These are phyloP conservation scores for Candida glaebosa DNA, from an alignment of 805 yeast species.

Conservation along the genomic window DNA sequence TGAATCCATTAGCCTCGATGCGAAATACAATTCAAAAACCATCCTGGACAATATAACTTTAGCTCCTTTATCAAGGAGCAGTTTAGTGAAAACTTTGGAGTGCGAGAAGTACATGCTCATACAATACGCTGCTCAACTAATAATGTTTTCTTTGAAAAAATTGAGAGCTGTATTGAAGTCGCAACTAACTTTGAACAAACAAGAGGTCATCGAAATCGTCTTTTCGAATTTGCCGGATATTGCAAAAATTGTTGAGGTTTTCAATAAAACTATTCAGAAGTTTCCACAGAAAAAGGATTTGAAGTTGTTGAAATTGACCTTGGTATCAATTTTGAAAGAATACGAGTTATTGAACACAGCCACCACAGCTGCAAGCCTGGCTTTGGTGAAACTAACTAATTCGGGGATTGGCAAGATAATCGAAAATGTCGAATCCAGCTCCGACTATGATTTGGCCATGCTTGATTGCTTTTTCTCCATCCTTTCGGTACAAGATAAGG, in stretches of 20 bases:
- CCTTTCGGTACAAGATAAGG: constrained; percentile 49
- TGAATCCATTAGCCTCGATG: constrained; percentile 7
- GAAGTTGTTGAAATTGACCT: constrained; percentile 46
- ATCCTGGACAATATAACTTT: constrained; percentile 63
- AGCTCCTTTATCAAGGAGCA: constrained; percentile 53
- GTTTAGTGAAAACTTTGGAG: constrained; percentile 55
- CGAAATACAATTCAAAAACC: constrained; percentile 11
- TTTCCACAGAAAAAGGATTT: constrained; percentile 24
- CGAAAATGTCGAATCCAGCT: constrained; percentile 13
- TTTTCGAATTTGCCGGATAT: constrained; percentile 48
- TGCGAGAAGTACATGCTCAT: constrained; percentile 46
- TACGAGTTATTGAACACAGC: constrained; percentile 37
- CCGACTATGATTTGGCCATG: constrained; percentile 54
- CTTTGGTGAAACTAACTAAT: constrained; percentile 16
- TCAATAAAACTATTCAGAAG: constrained; percentile 33
- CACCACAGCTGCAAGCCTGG: constrained; percentile 14
- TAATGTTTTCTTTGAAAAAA: constrained; percentile 53
- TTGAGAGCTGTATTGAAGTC: constrained; percentile 23
- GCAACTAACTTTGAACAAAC: constrained; percentile 15
- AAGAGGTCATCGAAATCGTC: constrained; percentile 24
- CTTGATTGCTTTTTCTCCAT: constrained; percentile 53
- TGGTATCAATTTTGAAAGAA: constrained; percentile 40
- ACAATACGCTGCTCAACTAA: constrained; percentile 61
- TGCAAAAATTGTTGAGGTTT: constrained; percentile 37
- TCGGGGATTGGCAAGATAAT: constrained; percentile 16